Evolutionary conservation across 305 asterid genomes (phyloP), one percentile per base, ranked within the genome.

Genomic region (Stenogyne calaminthoides): DNA sequence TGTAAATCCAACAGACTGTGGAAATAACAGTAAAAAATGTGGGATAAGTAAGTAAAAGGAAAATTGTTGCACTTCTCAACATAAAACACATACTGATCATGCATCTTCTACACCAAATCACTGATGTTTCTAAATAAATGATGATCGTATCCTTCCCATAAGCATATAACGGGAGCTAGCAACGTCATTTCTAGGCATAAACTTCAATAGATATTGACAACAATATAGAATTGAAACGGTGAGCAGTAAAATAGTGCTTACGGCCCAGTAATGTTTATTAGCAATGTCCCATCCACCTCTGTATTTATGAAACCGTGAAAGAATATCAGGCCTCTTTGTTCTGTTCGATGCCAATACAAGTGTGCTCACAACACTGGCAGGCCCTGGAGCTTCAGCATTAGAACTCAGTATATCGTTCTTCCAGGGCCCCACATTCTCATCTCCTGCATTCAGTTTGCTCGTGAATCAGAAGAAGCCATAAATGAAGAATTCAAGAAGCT

Each of bases 201-300:
- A 16, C 40, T 47, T n/a, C 2, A 47, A 47, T 15, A 54, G 59
- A 54, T 54, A 18, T 2, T 19, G 32, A 29, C 29, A 47, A 47
- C 19, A 47, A 47, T 46, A 46, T 47, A n/a, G 20, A 47, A n/a
- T 4, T 5, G 19, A 20, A 49, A 49, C 2, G 51, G 72, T 16
- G 27, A 58, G 32, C 39, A 72, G 40, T 11, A 15, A 49, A 40
- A 70, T 27, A 75, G 64, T 63, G 39, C 92, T 90, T 85, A 92
- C 97, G 64, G 94, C 90, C 96, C 96, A 92, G 80, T 92, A 92
- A 76, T 92, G 98, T 74, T 86, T 86, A 82, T 92, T 84, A 80
- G 90, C 83, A 80, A 92, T 86, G 69, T 92, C 90, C 97, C 98
- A 92, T 86, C 98, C 98, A 73, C 95, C 97, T 84, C 83, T 83